A percentile compares a stretch with the other conserved stretches of the same genome.
These are phyloP conservation scores for Solanum virginianum DNA, from an alignment of 257 asterid species.

Conservation along the genomic window DNA sequence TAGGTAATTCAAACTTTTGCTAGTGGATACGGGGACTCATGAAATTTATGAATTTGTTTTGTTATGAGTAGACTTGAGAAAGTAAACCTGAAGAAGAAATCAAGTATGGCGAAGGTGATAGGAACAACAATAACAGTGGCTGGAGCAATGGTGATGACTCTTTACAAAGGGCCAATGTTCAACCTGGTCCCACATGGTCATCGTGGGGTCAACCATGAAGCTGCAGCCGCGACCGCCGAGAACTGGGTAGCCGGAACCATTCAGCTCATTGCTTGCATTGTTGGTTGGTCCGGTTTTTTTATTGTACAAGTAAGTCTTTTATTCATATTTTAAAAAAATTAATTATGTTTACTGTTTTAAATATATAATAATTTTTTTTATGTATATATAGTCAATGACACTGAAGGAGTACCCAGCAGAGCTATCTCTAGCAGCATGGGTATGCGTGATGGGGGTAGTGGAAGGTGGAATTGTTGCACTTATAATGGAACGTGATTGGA, in stretches of 20 bases:
- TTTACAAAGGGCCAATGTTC: constrained; percentile 73
- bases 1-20: not conserved
- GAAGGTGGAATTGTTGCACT: constrained; percentile 71
- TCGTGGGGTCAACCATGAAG: constrained; percentile 22
- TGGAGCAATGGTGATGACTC: constrained; percentile 91
- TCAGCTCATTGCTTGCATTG: constrained; percentile 39
- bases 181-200: constrained; percentile 37
- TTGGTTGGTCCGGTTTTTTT: constrained; percentile 81
- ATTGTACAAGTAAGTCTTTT: constrained; percentile 45
- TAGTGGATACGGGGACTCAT: not conserved
- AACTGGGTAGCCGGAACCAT: constrained; percentile 70
- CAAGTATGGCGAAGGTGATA: constrained; percentile 61
- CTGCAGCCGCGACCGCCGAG: constrained; percentile 21
- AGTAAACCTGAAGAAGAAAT: constrained; percentile 34
- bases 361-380: no score
- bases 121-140: constrained; percentile 68
- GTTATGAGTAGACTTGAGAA: constrained; percentile 49
- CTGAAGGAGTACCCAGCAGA: constrained; percentile 76
- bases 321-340: no score
- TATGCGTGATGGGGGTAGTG: constrained; percentile 55
- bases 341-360: no score
- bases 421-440: constrained; percentile 47
- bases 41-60: not conserved
- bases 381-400: constrained; percentile 38
- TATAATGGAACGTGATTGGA: constrained; percentile 44